Conservation (phyloP, 2,329 filamentous ascomycete species). For the Diaporthe ampelina region DNA sequence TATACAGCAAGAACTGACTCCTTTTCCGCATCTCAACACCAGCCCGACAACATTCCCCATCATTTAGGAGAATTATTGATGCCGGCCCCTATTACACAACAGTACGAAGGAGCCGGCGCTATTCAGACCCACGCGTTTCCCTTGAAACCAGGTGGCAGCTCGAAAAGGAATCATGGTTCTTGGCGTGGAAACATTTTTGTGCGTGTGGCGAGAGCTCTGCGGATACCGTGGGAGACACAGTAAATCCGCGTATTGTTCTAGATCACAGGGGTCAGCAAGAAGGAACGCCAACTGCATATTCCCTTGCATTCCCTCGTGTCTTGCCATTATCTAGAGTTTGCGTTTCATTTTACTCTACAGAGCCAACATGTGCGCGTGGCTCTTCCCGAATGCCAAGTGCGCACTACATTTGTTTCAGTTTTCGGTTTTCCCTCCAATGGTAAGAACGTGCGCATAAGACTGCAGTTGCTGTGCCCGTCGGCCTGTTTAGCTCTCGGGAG, state of each 20-base stretch:
- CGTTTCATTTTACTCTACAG: neutral
- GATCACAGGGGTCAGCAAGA: neutral
- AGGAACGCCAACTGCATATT: neutral
- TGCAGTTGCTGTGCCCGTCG: neutral
- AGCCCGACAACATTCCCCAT: neutral
- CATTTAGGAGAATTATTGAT: slow-evolving; percentile 24
- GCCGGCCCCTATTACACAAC: slow-evolving; percentile 26
- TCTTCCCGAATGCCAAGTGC: neutral
- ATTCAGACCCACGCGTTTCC: slow-evolving; percentile 22
- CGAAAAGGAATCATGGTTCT: slow-evolving; percentile 14
- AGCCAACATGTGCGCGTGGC: slow-evolving; percentile 5
- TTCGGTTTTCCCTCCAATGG: slow-evolving; percentile 28
- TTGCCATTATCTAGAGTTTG: neutral
- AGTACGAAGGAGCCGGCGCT: slow-evolving; percentile 22
- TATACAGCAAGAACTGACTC: slow-evolving; percentile 1
- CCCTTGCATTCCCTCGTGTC: neutral
- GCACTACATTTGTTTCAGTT: neutral
- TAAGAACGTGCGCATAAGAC: no score
- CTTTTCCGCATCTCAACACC: neutral
- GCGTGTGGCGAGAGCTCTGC: slow-evolving; percentile 21
- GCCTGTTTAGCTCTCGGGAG: slow-evolving; percentile 23
- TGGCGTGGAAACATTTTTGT: slow-evolving; percentile 32
- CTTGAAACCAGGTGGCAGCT: slow-evolving; percentile 29
- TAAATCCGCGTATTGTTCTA: slow-evolving; percentile 7
- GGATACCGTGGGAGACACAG: neutral